These are phyloP conservation scores for Cylindrodendrum hubeiense DNA, from an alignment of 2,329 filamentous ascomycete species.

Conservation along the genomic window DNA sequence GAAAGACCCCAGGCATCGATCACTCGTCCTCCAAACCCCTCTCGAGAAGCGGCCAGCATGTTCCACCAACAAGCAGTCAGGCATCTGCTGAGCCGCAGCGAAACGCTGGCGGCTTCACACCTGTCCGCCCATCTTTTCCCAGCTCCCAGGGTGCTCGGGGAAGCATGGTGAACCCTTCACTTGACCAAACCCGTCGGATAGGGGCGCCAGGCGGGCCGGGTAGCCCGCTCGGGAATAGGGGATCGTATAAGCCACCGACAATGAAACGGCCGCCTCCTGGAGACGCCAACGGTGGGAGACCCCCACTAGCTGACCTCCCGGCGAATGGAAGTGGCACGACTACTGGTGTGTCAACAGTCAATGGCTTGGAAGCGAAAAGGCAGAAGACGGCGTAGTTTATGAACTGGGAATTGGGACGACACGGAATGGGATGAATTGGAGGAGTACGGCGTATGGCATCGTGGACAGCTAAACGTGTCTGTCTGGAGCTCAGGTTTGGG, in stretches of 20 bases:
- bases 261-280: slow-evolving; percentile 64
- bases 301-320: slow-evolving; percentile 65
- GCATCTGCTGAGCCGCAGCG: slow-evolving; percentile 31
- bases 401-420: slow-evolving; percentile 3
- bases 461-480: slow-evolving; percentile 14
- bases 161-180: slow-evolving; percentile 64
- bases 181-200: slow-evolving; percentile 68
- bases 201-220: slow-evolving; percentile 66
- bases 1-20: slow-evolving; percentile 89
- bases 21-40: slow-evolving; percentile 83
- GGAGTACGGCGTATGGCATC: slow-evolving; percentile 31
- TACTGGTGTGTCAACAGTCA: slow-evolving; percentile 34
- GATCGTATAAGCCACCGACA: slow-evolving; percentile 70
- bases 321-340: slow-evolving; percentile 54
- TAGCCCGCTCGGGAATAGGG: slow-evolving; percentile 70
- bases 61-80: slow-evolving; percentile 56
- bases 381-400: slow-evolving; percentile 58
- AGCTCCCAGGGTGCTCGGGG: slow-evolving; percentile 49
- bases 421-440: slow-evolving; percentile 15
- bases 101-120: slow-evolving; percentile 45
- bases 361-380: slow-evolving; percentile 62
- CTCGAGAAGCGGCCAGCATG: slow-evolving; percentile 66
- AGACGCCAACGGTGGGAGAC: slow-evolving; percentile 48
- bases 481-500: slow-evolving; percentile 38
- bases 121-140: slow-evolving; percentile 45